A percentile compares a stretch with the other conserved stretches of the same genome.
Evolutionary conservation across 176 grass and related monocot genomes (phyloP).

Genomic region (Neostapfia colusana): DNA sequence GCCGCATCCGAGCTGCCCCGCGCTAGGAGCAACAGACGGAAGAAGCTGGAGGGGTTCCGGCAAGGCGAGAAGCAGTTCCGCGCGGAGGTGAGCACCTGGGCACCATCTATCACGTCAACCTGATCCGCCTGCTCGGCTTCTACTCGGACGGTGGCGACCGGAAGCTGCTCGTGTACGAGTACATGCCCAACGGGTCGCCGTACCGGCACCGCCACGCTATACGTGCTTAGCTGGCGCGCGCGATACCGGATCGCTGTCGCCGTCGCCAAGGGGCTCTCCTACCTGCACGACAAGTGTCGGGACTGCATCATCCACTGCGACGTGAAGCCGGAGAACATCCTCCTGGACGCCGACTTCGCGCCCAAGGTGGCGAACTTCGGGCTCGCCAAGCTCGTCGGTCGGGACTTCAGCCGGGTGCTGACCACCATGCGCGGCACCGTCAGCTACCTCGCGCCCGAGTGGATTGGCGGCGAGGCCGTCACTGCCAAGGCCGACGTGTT

Average conservation of each 20-base stretch:
- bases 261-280: conserved; percentile 48
- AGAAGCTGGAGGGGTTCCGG: conserved; percentile 49
- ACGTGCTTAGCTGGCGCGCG: conserved; percentile 27
- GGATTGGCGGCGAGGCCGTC: conserved; percentile 44
- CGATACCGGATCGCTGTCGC: conserved; percentile 38
- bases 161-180: too few relatives aligned
- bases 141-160: conserved; percentile 39
- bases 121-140: conserved; percentile 55
- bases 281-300: conserved; percentile 52
- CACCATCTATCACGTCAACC: conserved; percentile 50
- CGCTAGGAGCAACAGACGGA: conserved; percentile 19
- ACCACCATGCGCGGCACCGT: conserved; percentile 54
- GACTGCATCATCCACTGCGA: conserved; percentile 70
- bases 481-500: conserved; percentile 56
- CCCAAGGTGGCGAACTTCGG: conserved; percentile 51
- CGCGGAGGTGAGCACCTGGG: conserved; percentile 46
- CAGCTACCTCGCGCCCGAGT: conserved; percentile 59
- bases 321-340: conserved; percentile 78
- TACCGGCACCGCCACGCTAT: conserved; percentile 23
- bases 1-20: not conserved
- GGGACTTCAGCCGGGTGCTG: conserved; percentile 56
- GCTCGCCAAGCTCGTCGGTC: conserved; percentile 50
- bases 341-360: conserved; percentile 25
- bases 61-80: conserved; percentile 45
- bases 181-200: too few relatives aligned